Base-by-base conservation (phyloP, 306 rosid genomes). In the Vachellia collinsii region DNA sequence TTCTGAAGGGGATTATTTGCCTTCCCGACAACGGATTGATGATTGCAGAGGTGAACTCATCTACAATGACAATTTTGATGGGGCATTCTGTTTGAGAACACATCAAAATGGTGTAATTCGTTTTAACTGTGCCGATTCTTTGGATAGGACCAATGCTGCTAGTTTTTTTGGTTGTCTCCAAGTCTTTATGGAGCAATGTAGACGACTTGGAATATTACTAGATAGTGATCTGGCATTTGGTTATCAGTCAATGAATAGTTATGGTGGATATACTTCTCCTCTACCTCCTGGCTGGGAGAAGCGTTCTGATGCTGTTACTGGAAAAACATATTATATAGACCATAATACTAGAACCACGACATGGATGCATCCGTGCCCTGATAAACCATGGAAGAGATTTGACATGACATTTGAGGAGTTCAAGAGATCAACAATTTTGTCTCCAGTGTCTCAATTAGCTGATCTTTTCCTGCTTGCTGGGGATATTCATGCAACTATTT, bases 281-380 rank as follows among this genome's bases (percentile, higher is more conserved):
- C 79, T 96, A 83, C 99, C 98, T 77, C 98, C 98, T 14, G 99
- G 99, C 75, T 96, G 99, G 99, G 99, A 96, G 83, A 96, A 96
- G 89, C 89, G 93, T 81, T 90, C 93, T 36, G 99, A 96, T 88
- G 90, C 98, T 23, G 97, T 93, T 80, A 93, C 97, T 0, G 99
- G 97, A 67, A 96, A 96, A 86, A 80, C 91, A 41, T 96, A 86
- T 88, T 96, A 10, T 88, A 93, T 96, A 43, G 99, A 96, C 79
- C 99, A 93, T 79, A 96, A 96, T 85, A 96, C 99, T 58, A 90
- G 96, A 91, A 93, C 99, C 65, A 96, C 98, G 77, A 93, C 97
- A 78, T 96, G 99, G 99, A 86, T 69, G 83, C 99, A 96, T 88
- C 99, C 99, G 23, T 93, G 97, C 83, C 99, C 99, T 8, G 99